Conservation (phyloP, 495 filamentous ascomycete species). For the Trichoderma asperelloides region DNA sequence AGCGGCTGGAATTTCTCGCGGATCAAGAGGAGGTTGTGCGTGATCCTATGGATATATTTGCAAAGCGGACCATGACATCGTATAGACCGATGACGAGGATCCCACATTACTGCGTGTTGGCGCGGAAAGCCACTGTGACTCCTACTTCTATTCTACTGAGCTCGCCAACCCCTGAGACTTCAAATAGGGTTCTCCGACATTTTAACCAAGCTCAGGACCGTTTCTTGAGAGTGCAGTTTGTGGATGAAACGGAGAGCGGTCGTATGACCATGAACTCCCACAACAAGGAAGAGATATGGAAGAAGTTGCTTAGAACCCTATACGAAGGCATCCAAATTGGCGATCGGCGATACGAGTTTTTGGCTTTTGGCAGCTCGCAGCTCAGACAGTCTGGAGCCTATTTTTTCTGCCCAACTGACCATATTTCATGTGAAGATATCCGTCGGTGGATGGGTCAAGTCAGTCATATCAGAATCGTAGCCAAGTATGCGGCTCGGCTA, state of each 20-base stretch:
- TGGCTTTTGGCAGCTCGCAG: conserved; percentile 94
- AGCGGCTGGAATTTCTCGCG: conserved; percentile 31
- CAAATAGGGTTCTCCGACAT: conserved; percentile 76
- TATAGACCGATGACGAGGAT: conserved; percentile 43
- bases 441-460: conserved; percentile 90
- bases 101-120: conserved; percentile 61
- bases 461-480: conserved; percentile 62
- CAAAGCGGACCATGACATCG: conserved; percentile 35
- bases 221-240: conserved; percentile 88
- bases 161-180: conserved; percentile 71
- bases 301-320: conserved; percentile 61
- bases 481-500: conserved; percentile 77
- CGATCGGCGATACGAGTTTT: conserved; percentile 73
- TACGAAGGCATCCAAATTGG: conserved; percentile 74
- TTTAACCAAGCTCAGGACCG: conserved; percentile 60
- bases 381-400: conserved; percentile 89
- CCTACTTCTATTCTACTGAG: conserved; percentile 73
- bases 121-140: conserved; percentile 69
- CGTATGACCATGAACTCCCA: conserved; percentile 36
- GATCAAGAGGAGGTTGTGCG: conserved; percentile 47
- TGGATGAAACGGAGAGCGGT: conserved; percentile 58
- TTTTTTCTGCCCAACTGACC: conserved; percentile 59
- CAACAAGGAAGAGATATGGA: conserved; percentile 63
- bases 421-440: conserved; percentile 61
- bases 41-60: conserved; percentile 70